Percentiles rank a stretch among this genome's conserved stretches.
Evolutionary conservation across 805 yeast genomes (phyloP).

Genomic region (Kodamaea kakaduensis): DNA sequence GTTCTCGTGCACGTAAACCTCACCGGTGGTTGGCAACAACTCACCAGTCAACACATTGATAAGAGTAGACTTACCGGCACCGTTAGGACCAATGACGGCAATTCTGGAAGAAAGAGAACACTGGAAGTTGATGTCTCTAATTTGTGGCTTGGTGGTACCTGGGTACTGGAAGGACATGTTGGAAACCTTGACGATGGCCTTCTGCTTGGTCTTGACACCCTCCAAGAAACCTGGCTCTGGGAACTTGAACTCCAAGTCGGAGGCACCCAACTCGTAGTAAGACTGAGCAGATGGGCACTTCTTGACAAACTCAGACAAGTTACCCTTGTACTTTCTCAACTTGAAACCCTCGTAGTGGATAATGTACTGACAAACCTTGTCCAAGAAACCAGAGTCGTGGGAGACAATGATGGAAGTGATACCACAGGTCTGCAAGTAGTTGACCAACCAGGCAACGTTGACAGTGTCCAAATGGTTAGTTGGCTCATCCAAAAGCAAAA

Average conservation of each 20-base stretch:
- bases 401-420: conserved; percentile 98
- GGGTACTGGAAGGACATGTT: conserved; percentile 99
- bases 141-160: conserved; percentile 97
- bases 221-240: conserved; percentile 99
- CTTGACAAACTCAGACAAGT: conserved; percentile 97
- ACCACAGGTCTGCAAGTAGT: conserved; percentile 98
- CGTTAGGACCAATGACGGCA: conserved; percentile 99
- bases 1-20: conserved; percentile 99
- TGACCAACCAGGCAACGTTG: conserved; percentile 99
- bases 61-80: conserved; percentile 99
- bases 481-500: conserved; percentile 97
- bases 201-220: conserved; percentile 99
- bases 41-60: conserved; percentile 99
- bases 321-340: conserved; percentile 99
- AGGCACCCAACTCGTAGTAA: conserved; percentile 97
- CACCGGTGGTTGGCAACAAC: conserved; percentile 96
- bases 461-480: conserved; percentile 99
- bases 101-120: conserved; percentile 98
- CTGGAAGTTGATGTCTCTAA: conserved; percentile 90
- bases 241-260: conserved; percentile 94
- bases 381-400: conserved; percentile 99
- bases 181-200: conserved; percentile 97
- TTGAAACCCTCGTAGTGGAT: conserved; percentile 99
- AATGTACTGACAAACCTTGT: conserved; percentile 94
- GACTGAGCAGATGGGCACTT: conserved; percentile 98